Percentiles rank a stretch among this genome's conserved stretches.
Conservation (phyloP, 805 yeast genomes). For the Helenozyma rhizophorensis region DNA sequence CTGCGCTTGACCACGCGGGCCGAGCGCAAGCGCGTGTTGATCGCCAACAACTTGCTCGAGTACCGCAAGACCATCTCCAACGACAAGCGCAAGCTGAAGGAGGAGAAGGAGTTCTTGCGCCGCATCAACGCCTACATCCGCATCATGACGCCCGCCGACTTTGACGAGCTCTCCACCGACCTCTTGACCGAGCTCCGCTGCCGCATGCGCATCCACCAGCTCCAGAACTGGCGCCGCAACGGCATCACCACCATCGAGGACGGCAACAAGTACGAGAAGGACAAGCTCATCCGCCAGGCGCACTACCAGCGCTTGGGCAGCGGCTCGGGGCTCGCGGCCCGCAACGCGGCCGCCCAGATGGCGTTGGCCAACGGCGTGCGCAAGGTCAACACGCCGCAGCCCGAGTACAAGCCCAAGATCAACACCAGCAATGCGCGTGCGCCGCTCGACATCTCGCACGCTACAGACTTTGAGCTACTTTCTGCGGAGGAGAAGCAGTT, state of each 20-base stretch:
- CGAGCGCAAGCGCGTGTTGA: slow-evolving; percentile 79
- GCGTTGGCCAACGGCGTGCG: slow-evolving; percentile 15
- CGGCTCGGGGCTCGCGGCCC: slow-evolving; percentile 23
- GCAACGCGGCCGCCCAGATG: slow-evolving; percentile 8
- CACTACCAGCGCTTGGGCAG: slow-evolving; percentile 55
- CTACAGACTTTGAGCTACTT: slow-evolving; percentile 77
- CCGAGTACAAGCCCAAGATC: slow-evolving; percentile 41
- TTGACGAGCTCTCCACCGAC: slow-evolving; percentile 67
- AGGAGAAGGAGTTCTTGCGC: slow-evolving; percentile 78
- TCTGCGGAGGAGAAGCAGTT: slow-evolving; percentile 85
- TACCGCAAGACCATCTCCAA: slow-evolving; percentile 74
- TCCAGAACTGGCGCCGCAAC: slow-evolving; percentile 89
- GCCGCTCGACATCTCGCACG: slow-evolving; percentile 66
- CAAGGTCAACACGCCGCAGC: slow-evolving; percentile 29
- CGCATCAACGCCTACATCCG: slow-evolving; percentile 78
- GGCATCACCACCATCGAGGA: slow-evolving; percentile 83
- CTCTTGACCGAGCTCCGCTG: slow-evolving; percentile 73
- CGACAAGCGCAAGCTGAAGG: slow-evolving; percentile 84
- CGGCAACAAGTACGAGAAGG: slow-evolving; percentile 85
- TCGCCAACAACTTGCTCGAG: slow-evolving; percentile 75
- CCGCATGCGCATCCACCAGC: slow-evolving; percentile 76
- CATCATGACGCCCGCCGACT: slow-evolving; percentile 76
- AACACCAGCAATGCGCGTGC: slow-evolving; percentile 36
- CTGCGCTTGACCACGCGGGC: slow-evolving; percentile 87
- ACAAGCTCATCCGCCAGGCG: slow-evolving; percentile 64